Percentiles rank a stretch among this genome's conserved stretches.
Conservation (phyloP, 1,284 basidiomycete genomes). For the Pterula multifida region DNA sequence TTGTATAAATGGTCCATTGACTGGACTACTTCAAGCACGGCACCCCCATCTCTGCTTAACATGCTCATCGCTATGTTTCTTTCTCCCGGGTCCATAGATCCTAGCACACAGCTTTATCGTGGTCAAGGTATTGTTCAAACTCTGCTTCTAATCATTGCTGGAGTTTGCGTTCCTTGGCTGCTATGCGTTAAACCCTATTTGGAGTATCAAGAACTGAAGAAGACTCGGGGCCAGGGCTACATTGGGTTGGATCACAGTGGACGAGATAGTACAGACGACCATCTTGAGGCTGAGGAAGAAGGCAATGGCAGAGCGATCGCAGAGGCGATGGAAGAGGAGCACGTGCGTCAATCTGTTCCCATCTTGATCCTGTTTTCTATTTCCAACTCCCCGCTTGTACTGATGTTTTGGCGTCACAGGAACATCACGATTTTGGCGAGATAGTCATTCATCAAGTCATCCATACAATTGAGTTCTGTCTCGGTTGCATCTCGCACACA, state of each 20-base stretch:
- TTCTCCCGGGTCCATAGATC: constrained; percentile 69
- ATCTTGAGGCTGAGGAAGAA: constrained; percentile 76
- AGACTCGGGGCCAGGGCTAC: constrained; percentile 81
- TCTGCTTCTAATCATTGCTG: constrained; percentile 70
- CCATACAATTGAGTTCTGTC: constrained; percentile 97
- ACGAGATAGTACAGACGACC: constrained; percentile 41
- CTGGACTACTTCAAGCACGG: constrained; percentile 65
- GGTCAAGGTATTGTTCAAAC: constrained; percentile 87
- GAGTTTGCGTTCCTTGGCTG: constrained; percentile 93
- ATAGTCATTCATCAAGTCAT: constrained; percentile 95
- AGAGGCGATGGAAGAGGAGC: constrained; percentile 55
- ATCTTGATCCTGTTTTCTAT: constrained; percentile 2
- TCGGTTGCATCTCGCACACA: constrained; percentile 98
- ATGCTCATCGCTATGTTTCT: constrained; percentile 96
- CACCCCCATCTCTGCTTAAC: constrained; percentile 86
- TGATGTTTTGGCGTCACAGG: constrained; percentile 31
- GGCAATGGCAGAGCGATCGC: constrained; percentile 67
- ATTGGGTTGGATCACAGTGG: constrained; percentile 48
- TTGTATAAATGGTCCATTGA: constrained; percentile 96
- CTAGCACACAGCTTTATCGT: constrained; percentile 64
- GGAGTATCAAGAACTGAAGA: constrained; percentile 83
- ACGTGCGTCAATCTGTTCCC: constrained; percentile 31
- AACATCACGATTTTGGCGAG: constrained; percentile 85
- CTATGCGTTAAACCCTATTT: constrained; percentile 91
- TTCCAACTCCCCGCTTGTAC: constrained; percentile 7